A percentile compares a stretch with the other conserved stretches of the same genome.
Evolutionary conservation across 176 grass and related monocot genomes (phyloP).

Genomic region (Oryza rufipogon): DNA sequence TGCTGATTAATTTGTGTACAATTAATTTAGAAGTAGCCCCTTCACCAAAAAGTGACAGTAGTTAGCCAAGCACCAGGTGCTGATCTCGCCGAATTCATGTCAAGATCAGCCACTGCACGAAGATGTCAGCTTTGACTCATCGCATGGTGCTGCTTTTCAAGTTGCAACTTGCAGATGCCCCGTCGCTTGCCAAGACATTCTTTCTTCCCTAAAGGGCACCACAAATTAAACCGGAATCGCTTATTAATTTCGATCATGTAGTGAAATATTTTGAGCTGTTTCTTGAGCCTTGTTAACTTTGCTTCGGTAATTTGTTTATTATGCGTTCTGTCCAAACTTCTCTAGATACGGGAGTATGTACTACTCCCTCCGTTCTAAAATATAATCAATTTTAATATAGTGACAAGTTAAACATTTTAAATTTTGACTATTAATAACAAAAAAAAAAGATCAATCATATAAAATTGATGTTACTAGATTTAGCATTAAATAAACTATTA

Average conservation of each 20-base stretch:
- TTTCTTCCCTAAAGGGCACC: no score
- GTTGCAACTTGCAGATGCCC: neutral
- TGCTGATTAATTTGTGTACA: neutral
- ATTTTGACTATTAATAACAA: no score
- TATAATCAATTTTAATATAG: no score
- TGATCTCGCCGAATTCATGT: neutral
- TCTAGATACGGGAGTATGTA: neutral
- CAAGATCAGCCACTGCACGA: conserved; percentile 2
- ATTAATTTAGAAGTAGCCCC: neutral
- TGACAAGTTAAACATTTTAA: no score
- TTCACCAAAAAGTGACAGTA: conserved; percentile 1
- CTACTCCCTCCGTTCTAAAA: no score
- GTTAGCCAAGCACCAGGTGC: neutral
- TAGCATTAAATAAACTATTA: no score
- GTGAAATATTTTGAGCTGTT: no score
- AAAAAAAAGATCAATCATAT: no score
- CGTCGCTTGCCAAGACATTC: neutral
- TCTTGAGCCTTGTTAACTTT: neutral
- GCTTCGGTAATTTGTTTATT: neutral
- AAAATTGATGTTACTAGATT: no score
- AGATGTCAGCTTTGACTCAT: neutral
- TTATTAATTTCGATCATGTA: no score
- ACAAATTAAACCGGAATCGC: no score
- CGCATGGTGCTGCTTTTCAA: neutral
- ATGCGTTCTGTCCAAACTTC: neutral